phyloP scores from a whole-genome alignment of 352 stramenopile species.

The Phytophthora fragariaefolia region DNA sequence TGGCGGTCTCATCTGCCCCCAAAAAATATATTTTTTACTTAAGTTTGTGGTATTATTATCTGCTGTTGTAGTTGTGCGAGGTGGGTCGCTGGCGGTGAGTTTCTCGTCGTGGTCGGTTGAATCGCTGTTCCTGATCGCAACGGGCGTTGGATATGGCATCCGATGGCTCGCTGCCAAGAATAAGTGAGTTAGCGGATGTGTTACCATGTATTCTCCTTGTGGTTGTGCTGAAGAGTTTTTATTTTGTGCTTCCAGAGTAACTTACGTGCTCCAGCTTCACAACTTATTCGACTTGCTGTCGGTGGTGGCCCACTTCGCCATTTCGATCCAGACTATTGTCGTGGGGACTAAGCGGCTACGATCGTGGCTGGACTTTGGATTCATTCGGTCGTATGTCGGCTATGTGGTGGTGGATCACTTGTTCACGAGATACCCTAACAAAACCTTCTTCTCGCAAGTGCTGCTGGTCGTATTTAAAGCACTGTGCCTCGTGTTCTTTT shows the following conservation, averaged over 20 bases:
- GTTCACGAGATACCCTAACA: slow-evolving; percentile 75
- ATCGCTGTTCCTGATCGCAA: slow-evolving; percentile 75
- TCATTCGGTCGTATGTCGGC: slow-evolving; percentile 84
- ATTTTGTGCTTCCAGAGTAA: slow-evolving; percentile 44
- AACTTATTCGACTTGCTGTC: slow-evolving; percentile 86
- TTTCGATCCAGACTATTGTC: slow-evolving; percentile 76
- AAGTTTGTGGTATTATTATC: slow-evolving; percentile 2
- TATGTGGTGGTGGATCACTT: slow-evolving; percentile 83
- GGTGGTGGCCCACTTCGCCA: slow-evolving; percentile 81
- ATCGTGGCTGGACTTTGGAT: slow-evolving; percentile 90
- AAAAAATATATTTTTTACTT: slow-evolving; percentile 1
- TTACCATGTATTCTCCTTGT: slow-evolving; percentile 6
- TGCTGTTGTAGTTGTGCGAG: slow-evolving; percentile 68
- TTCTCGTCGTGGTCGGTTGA: slow-evolving; percentile 88
- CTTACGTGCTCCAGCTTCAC: slow-evolving; percentile 66
- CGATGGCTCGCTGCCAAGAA: slow-evolving; percentile 84
- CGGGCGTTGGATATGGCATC: slow-evolving; percentile 69
- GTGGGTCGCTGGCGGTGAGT: slow-evolving; percentile 66
- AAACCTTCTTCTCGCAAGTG: slow-evolving; percentile 84
- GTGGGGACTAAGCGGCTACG: slow-evolving; percentile 55
- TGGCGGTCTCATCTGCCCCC: slow-evolving; percentile 28
- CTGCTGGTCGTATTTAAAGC: slow-evolving; percentile 82
- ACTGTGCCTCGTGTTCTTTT: slow-evolving; percentile 83
- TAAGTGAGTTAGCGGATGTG: slow-evolving; percentile 57
- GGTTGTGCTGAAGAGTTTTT: neutral